phyloP scores from a whole-genome alignment of 2,329 filamentous ascomycete genomes.

The Cadophora sp. region DNA sequence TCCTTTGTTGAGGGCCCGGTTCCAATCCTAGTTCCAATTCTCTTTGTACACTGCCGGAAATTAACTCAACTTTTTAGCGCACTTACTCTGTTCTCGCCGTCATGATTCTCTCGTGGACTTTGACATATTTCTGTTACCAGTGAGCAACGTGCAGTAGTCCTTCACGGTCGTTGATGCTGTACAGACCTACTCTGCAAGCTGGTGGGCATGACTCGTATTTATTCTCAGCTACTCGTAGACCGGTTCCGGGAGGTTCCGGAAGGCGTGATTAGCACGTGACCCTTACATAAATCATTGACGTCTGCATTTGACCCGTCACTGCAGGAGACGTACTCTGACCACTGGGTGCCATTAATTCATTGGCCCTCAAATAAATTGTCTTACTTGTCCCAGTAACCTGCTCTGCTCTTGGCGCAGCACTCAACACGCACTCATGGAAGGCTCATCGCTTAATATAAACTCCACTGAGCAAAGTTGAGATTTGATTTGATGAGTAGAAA shows the following conservation, averaged over 20 bases:
- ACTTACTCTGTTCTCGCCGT: background rate
- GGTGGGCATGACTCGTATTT: background rate
- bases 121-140: background rate
- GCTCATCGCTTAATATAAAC: too few relatives aligned
- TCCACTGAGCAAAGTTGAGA: too few relatives aligned
- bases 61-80: background rate
- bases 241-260: background rate
- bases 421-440: too few relatives aligned
- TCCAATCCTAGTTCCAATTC: background rate
- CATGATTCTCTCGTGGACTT: background rate
- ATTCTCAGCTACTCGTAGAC: background rate
- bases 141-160: background rate
- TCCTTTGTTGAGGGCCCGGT: background rate
- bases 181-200: too few relatives aligned
- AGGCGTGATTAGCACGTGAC: background rate
- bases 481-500: too few relatives aligned
- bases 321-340: too few relatives aligned
- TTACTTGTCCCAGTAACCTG: too few relatives aligned
- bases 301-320: background rate
- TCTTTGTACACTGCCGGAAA: background rate
- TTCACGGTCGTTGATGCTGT: background rate
- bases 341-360: too few relatives aligned
- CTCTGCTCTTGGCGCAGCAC: too few relatives aligned
- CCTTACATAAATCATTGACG: background rate
- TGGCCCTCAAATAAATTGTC: too few relatives aligned